Percentiles rank a stretch among this genome's conserved stretches.
These are phyloP conservation scores for Mycena filopes DNA, from an alignment of 768 basidiomycete species.

Conservation along the genomic window DNA sequence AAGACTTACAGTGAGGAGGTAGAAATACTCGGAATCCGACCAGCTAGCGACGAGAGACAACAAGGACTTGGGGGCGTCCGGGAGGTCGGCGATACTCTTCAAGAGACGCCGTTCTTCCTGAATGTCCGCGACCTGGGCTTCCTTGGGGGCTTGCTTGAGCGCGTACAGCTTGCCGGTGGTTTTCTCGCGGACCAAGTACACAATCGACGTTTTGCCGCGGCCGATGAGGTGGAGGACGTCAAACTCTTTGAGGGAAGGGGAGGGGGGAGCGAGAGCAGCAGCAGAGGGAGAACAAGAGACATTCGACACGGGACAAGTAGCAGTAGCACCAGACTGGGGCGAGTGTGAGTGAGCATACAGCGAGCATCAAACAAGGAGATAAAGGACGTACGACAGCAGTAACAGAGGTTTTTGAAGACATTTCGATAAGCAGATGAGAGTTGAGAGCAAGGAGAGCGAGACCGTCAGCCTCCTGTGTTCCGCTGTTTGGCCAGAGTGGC, in stretches of 20 bases:
- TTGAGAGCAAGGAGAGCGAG: too few species aligned
- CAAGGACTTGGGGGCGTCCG: constrained; percentile 6
- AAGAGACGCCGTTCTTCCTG: background rate
- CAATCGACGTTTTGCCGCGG: constrained; percentile 9
- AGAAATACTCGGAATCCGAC: constrained; percentile 34
- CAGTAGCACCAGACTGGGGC: too few species aligned
- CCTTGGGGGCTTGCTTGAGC: constrained; percentile 37
- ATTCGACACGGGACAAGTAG: too few species aligned
- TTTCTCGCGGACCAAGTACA: constrained; percentile 34
- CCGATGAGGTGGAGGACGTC: background rate
- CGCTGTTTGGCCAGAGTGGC: too few species aligned
- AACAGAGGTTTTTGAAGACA: too few species aligned
- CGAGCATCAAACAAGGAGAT: too few species aligned
- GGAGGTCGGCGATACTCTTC: background rate
- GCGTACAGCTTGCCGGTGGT: constrained; percentile 24
- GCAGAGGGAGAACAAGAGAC: too few species aligned
- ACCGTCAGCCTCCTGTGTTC: too few species aligned
- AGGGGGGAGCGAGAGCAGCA: background rate
- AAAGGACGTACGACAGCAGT: too few species aligned
- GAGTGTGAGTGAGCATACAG: too few species aligned
- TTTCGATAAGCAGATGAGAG: too few species aligned
- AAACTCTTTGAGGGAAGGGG: background rate
- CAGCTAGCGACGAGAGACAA: constrained; percentile 39
- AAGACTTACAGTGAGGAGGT: constrained; percentile 37
- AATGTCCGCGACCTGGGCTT: background rate